phyloP scores from a whole-genome alignment of 2,329 filamentous ascomycete species.

The Clonostachys solani region DNA sequence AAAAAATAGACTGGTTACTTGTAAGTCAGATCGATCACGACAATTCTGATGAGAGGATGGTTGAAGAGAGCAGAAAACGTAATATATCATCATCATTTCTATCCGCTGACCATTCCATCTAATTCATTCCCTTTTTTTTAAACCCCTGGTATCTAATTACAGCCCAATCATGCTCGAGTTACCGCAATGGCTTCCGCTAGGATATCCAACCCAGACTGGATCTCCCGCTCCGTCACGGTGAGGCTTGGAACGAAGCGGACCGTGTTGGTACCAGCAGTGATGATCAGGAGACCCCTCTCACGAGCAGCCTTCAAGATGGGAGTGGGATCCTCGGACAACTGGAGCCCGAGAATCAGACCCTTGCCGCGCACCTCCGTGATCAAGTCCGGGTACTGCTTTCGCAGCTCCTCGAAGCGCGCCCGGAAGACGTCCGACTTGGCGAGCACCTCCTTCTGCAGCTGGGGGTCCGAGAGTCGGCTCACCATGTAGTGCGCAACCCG shows the following conservation, averaged over 20 bases:
- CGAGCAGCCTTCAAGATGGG: constrained; percentile 79
- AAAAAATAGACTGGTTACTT: too few species aligned
- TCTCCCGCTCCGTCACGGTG: constrained; percentile 75
- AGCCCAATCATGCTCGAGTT: constrained; percentile 20
- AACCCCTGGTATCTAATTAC: too few species aligned
- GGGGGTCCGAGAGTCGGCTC: constrained; percentile 64
- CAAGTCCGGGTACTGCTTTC: constrained; percentile 55
- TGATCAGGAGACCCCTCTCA: constrained; percentile 82
- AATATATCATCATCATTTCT: too few species aligned
- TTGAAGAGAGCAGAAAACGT: too few species aligned
- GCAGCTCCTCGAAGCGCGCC: constrained; percentile 41
- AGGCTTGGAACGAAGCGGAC: constrained; percentile 88
- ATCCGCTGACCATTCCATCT: neutral
- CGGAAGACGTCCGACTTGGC: constrained; percentile 55
- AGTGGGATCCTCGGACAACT: constrained; percentile 70
- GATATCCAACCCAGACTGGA: constrained; percentile 71
- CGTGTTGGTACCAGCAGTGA: constrained; percentile 90
- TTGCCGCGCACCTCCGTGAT: constrained; percentile 77
- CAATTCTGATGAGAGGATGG: too few species aligned
- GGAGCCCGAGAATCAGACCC: constrained; percentile 82
- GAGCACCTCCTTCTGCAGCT: constrained; percentile 65
- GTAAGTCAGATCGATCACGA: too few species aligned
- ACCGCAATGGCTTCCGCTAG: constrained; percentile 61
- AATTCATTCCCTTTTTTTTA: neutral
- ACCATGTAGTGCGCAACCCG: constrained; percentile 86